Percentiles rank a stretch among this genome's conserved stretches.
These are phyloP conservation scores for Auriscalpium microsporum DNA, from an alignment of 768 basidiomycete genomes.

Conservation along the genomic window DNA sequence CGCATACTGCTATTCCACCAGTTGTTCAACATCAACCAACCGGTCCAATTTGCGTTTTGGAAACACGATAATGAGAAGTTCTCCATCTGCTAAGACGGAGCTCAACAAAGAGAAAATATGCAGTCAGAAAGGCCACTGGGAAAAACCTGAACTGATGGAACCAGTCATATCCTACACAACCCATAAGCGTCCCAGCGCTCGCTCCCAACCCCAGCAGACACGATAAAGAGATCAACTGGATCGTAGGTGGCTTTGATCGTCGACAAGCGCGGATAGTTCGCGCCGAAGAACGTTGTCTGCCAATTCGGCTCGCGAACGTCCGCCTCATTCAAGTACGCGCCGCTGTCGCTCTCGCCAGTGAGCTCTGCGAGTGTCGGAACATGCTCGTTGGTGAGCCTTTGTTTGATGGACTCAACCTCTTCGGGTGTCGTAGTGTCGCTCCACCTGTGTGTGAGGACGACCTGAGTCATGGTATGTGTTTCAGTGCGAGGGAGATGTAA, in stretches of 20 bases:
- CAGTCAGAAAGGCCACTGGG: too few species aligned
- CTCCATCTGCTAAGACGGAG: too few species aligned
- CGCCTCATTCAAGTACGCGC: slow-evolving; percentile 11
- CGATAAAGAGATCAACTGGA: slow-evolving; percentile 6
- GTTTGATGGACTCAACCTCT: not conserved
- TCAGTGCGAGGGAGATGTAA: not conserved
- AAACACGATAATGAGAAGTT: too few species aligned
- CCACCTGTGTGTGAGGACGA: not conserved
- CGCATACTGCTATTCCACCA: too few species aligned
- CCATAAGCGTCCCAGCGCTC: slow-evolving; percentile 10
- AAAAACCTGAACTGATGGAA: too few species aligned
- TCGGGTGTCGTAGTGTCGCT: not conserved
- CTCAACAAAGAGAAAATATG: too few species aligned
- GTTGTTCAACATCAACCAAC: too few species aligned
- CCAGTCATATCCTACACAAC: not conserved
- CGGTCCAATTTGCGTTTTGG: too few species aligned
- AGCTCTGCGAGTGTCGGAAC: slow-evolving; percentile 4
- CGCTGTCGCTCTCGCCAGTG: not conserved
- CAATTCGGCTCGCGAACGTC: slow-evolving; percentile 13
- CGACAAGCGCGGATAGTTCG: not conserved
- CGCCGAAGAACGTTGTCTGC: slow-evolving; percentile 7
- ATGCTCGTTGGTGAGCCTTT: not conserved
- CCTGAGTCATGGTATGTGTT: not conserved
- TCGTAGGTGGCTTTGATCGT: not conserved
- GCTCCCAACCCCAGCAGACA: slow-evolving; percentile 11